Evolutionary conservation across 768 basidiomycete genomes (phyloP), one percentile per base, ranked within the genome.

Genomic region (Boletus tylopilopsis): DNA sequence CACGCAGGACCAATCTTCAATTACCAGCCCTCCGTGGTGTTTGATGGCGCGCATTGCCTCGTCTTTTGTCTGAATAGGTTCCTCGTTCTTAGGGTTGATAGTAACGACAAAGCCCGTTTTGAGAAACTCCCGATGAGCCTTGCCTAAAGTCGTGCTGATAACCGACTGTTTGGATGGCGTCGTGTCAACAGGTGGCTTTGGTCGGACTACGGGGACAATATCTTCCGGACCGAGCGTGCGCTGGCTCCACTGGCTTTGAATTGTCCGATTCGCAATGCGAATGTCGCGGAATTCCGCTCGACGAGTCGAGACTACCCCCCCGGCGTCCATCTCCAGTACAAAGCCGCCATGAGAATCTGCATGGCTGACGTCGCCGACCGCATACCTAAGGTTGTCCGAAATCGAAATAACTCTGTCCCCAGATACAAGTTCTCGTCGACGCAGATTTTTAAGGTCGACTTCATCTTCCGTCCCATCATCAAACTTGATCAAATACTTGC

Each of bases 81-180:
- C 65, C 1, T 62, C 63, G 42, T 69, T 68, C 34, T 64, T 67
- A 3, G 69, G 64, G 36, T 67, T 71, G 42, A 81, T 62, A 2
- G 85, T 84, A 42, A 87, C 72, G 6, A 85, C 76, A 47, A 88
- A 73, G 3, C 78, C 86, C 8, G 77, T 78, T 55, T 76, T 75
- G 23, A 63, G 60, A 22, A 82, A 64, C 27, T 75, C 64, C 24
- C 70, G 70, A 41, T 71, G 69, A 11, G 55, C 43, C 42, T 64
- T 64, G 32, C 67, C 64, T 6, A 76, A 65, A 34, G 65, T 64
- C 5, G 63, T 58, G 51, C 74, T 75, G 19, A 56, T 30, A 37
- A 76, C 50, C 6, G 81, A 79, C 38, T 68, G 47, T 42, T 68
- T 76, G 24, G 79, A 81, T 3, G 78, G 80, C 3, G 83, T 73